Percentiles rank a stretch among this genome's conserved stretches.
Evolutionary conservation across 2,329 filamentous ascomycete species (phyloP).

Genomic region (Aspergillus texensis): DNA sequence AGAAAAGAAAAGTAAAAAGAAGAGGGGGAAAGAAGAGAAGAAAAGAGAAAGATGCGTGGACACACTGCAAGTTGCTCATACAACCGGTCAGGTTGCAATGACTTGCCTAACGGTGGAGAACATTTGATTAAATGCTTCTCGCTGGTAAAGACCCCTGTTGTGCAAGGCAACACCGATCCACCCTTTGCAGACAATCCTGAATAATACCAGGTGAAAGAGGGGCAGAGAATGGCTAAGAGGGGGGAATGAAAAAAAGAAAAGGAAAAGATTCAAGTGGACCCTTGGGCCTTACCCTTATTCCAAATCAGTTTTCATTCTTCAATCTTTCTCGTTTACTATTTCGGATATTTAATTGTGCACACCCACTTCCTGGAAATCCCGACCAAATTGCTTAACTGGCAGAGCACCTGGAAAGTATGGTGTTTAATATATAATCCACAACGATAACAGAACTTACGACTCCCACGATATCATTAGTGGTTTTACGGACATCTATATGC

Average conservation of each 20-base stretch:
- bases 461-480: neutral
- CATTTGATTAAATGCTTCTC: neutral
- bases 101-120: slow-evolving; percentile 5
- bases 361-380: neutral
- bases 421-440: neutral
- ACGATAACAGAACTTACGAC: neutral
- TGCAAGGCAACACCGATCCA: slow-evolving; percentile 1
- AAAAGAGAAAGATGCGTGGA: neutral
- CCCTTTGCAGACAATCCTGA: neutral
- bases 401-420: neutral
- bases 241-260: too few relatives aligned
- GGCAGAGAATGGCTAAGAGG: neutral
- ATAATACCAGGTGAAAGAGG: neutral
- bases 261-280: neutral
- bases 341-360: neutral
- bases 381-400: neutral
- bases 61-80: neutral
- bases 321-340: neutral
- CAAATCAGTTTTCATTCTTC: neutral
- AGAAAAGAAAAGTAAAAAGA: neutral
- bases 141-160: neutral
- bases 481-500: neutral
- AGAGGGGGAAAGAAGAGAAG: neutral
- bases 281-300: neutral
- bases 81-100: slow-evolving; percentile 5